phyloP scores from a whole-genome alignment of 2,329 filamentous ascomycete species.

The Epicoccum nigrum region DNA sequence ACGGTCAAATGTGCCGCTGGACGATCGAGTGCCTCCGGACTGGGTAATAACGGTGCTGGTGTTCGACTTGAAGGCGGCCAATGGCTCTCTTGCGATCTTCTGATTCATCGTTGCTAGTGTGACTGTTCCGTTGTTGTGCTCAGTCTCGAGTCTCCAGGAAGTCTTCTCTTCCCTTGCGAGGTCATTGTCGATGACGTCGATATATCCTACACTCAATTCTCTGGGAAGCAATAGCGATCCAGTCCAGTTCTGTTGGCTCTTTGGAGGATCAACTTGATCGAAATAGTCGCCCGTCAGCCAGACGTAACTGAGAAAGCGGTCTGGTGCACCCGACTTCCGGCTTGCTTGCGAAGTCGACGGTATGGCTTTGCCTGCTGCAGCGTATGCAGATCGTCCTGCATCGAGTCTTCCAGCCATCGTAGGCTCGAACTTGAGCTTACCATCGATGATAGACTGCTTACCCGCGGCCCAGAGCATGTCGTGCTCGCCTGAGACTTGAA shows the following conservation, averaged over 20 bases:
- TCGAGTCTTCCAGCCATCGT: conserved; percentile 53
- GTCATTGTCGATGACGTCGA: conserved; percentile 52
- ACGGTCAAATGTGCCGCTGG: conserved; percentile 20
- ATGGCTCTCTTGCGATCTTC: conserved; percentile 48
- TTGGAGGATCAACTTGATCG: conserved; percentile 49
- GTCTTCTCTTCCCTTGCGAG: conserved; percentile 49
- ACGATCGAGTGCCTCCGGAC: conserved; percentile 10
- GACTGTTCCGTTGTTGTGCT: conserved; percentile 41
- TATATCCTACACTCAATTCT: conserved; percentile 51
- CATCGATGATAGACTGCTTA: conserved; percentile 40
- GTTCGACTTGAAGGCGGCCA: conserved; percentile 40
- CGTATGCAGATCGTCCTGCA: conserved; percentile 52
- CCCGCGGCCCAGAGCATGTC: conserved; percentile 54
- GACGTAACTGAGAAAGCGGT: conserved; percentile 51
- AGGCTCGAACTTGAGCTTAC: conserved; percentile 41
- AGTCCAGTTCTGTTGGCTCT: conserved; percentile 53
- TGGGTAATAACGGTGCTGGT: conserved; percentile 26
- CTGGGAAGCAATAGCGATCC: conserved; percentile 52
- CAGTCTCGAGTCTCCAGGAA: conserved; percentile 47
- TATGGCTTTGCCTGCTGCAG: conserved; percentile 52
- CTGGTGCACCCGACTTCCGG: conserved; percentile 47
- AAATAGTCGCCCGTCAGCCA: conserved; percentile 55
- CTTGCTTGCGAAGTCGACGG: conserved; percentile 49
- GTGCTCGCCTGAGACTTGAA: conserved; percentile 48
- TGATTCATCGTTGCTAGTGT: conserved; percentile 50